phyloP scores from a whole-genome alignment of 306 rosid species.

The Herpetospermum pedunculosum region DNA sequence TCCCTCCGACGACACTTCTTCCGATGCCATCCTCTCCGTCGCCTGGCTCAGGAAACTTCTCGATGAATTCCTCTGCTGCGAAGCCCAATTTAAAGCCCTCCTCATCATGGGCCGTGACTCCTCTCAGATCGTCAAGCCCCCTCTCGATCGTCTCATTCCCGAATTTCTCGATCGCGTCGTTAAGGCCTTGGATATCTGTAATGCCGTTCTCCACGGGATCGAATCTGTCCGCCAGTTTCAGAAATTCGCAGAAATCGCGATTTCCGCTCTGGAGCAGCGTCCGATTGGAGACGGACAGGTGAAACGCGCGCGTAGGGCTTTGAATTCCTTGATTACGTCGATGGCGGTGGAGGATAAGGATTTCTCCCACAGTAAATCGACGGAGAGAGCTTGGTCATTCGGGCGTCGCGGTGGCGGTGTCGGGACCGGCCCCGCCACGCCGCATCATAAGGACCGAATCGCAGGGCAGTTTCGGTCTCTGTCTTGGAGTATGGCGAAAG shows the following conservation, averaged over 20 bases:
- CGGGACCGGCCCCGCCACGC: not conserved
- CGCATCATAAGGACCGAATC: conserved; percentile 21
- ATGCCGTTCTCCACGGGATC: conserved; percentile 61
- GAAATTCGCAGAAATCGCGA: conserved; percentile 66
- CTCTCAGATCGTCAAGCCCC: conserved; percentile 51
- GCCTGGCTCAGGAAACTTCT: conserved; percentile 64
- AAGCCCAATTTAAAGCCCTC: conserved; percentile 83
- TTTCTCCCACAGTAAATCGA: conserved; percentile 19
- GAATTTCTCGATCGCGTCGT: conserved; percentile 69
- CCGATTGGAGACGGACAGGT: conserved; percentile 89
- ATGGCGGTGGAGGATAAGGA: conserved; percentile 62
- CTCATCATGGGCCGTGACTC: conserved; percentile 67
- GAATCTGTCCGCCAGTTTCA: conserved; percentile 61
- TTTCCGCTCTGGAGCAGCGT: conserved; percentile 39
- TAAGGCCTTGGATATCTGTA: conserved; percentile 72
- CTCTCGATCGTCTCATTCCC: conserved; percentile 63
- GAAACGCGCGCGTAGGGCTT: conserved; percentile 73
- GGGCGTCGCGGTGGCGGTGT: conserved; percentile 33
- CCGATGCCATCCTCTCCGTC: conserved; percentile 45
- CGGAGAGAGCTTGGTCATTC: conserved; percentile 75
- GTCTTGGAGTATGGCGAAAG: conserved; percentile 60
- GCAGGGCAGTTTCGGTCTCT: conserved; percentile 30
- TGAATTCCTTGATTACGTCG: conserved; percentile 32
- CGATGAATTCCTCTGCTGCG: conserved; percentile 76
- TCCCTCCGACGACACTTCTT: conserved; percentile 24